Evolutionary conservation across 495 filamentous ascomycete genomes (phyloP), one percentile per base, ranked within the genome.

Genomic region (Aspergillus baeticus): DNA sequence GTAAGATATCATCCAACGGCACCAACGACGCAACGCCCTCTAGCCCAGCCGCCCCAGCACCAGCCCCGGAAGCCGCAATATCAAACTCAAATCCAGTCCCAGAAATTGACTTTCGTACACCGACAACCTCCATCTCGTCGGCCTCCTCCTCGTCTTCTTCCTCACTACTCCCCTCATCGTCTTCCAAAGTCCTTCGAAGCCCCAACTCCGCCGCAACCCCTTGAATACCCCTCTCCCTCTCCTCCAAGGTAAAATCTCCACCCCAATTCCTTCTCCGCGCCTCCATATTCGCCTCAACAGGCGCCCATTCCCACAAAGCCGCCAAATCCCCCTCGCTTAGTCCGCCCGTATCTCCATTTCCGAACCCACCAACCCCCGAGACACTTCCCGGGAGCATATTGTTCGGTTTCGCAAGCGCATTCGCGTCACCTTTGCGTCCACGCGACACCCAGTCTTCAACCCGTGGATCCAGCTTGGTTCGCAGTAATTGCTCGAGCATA

Each of bases 381-480:
- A 33, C 17, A 49, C 15, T 14, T 20, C 33, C 21, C 2, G 47
- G 8, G 11, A 26, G 20, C 10, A 20, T 26, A n/a, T n/a, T 15
- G 15, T 5, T 6, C 20, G 10, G 23, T 23, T 14, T n/a, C 17
- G 22, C 45, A 61, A 52, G 51, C 58, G 57, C 70, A 67, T 13
- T 20, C 35, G 21, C n/a, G 37, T 50, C 47, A 1, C 33, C 34
- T 17, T 50, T 50, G 69, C 81, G 79, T 7, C 85, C 86, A 37
- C 85, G 77, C 8, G 83, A 82, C 13, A 93, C 84, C 80, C 84
- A 87, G 29, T 81, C 81, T 58, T 91, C 88, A 22, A 90, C 84
- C 3, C 80, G 75, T 4, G 89, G 87, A 49, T 92, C 88, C 18
- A 88, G 81, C 67, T 92, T 93, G 70, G 93, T 94, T 17, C 90